phyloP scores from a whole-genome alignment of 2,329 filamentous ascomycete genomes.

The Cryphonectria japonica region DNA sequence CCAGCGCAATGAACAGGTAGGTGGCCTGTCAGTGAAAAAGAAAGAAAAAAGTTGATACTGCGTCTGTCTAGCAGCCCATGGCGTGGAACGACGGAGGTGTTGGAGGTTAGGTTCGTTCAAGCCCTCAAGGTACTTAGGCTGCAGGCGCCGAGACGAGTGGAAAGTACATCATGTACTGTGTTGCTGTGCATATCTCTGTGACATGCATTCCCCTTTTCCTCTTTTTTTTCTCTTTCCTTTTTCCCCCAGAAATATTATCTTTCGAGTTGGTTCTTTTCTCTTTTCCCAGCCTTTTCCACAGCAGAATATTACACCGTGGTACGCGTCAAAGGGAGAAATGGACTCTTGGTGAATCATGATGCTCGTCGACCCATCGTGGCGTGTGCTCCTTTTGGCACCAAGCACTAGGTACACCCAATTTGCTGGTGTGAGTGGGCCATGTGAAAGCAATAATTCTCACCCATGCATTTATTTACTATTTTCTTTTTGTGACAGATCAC shows the following conservation, averaged over 20 bases:
- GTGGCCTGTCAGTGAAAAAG: background rate
- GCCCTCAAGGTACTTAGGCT: background rate
- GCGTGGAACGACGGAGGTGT: background rate
- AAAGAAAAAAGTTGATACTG: background rate
- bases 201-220: too few relatives aligned
- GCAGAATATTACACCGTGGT: too few relatives aligned
- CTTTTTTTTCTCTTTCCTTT: too few relatives aligned
- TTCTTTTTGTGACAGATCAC: conserved; percentile 7
- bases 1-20: background rate
- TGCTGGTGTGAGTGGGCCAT: conserved; percentile 4
- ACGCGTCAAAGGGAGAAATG: background rate
- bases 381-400: background rate
- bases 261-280: too few relatives aligned
- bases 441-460: background rate
- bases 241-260: too few relatives aligned
- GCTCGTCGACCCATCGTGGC: conserved; percentile 11
- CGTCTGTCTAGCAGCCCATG: background rate
- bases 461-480: background rate
- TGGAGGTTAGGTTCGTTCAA: background rate
- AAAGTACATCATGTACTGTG: too few relatives aligned
- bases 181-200: too few relatives aligned
- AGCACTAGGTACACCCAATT: background rate
- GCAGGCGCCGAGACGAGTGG: too few relatives aligned
- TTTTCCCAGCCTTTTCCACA: too few relatives aligned
- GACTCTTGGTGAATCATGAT: background rate